phyloP scores from a whole-genome alignment of 2,329 filamentous ascomycete genomes.

The Neospermospora avenae region DNA sequence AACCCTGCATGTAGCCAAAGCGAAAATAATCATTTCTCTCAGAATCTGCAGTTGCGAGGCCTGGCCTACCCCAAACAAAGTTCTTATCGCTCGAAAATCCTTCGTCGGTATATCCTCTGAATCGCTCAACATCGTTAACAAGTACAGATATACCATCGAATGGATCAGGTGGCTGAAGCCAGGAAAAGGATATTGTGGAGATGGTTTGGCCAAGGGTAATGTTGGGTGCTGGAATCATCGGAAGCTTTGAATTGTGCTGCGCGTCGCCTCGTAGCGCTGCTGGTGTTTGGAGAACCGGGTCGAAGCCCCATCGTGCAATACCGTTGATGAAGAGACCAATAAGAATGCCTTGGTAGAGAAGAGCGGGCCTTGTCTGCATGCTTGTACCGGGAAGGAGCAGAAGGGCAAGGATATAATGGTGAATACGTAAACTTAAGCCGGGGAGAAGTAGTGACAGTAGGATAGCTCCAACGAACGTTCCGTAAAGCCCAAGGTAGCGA shows the following conservation, averaged over 20 bases:
- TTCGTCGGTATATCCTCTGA: slow-evolving; percentile 66
- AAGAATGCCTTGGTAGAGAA: slow-evolving; percentile 86
- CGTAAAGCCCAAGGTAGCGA: slow-evolving; percentile 75
- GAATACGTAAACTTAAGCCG: slow-evolving; percentile 77
- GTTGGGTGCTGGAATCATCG: slow-evolving; percentile 44
- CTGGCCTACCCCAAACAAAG: slow-evolving; percentile 57
- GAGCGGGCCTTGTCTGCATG: slow-evolving; percentile 78
- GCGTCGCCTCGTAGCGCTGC: slow-evolving; percentile 67
- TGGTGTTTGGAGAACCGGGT: slow-evolving; percentile 80
- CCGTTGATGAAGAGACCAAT: slow-evolving; percentile 93
- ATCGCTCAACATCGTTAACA: slow-evolving; percentile 83
- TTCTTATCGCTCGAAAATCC: slow-evolving; percentile 39
- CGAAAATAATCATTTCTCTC: slow-evolving; percentile 68
- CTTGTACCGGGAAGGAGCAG: slow-evolving; percentile 83
- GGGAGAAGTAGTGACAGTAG: slow-evolving; percentile 70
- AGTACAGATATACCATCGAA: slow-evolving; percentile 77
- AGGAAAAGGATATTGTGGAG: slow-evolving; percentile 38
- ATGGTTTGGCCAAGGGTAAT: slow-evolving; percentile 49
- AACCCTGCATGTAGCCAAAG: slow-evolving; percentile 71
- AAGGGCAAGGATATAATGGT: slow-evolving; percentile 90
- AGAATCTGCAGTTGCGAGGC: slow-evolving; percentile 36
- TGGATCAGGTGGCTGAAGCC: slow-evolving; percentile 42
- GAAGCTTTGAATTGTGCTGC: slow-evolving; percentile 60
- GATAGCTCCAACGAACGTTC: slow-evolving; percentile 62
- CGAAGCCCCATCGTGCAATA: slow-evolving; percentile 91